These are phyloP conservation scores for Myxozyma kluyveri DNA, from an alignment of 805 yeast genomes.

Conservation along the genomic window DNA sequence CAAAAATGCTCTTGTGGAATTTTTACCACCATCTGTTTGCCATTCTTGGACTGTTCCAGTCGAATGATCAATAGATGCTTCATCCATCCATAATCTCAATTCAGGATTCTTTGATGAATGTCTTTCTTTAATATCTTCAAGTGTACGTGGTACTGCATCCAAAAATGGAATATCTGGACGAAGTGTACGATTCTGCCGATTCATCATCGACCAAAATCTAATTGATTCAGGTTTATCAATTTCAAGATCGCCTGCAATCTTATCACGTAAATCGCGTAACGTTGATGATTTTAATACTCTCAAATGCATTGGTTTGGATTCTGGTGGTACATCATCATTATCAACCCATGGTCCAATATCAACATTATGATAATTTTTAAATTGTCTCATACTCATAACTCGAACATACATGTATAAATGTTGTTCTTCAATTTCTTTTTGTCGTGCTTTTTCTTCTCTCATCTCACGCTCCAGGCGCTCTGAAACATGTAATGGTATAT, in stretches of 20 bases:
- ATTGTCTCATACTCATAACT: constrained; percentile 53
- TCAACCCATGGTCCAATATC: constrained; percentile 69
- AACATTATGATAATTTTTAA: constrained; percentile 64
- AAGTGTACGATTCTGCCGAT: constrained; percentile 67
- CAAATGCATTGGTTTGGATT: constrained; percentile 49
- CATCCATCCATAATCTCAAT: constrained; percentile 66
- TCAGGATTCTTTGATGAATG: constrained; percentile 49
- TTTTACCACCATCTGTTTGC: constrained; percentile 24
- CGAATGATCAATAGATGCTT: constrained; percentile 37
- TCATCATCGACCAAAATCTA: constrained; percentile 62
- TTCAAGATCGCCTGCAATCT: constrained; percentile 49
- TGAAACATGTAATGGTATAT: constrained; percentile 68
- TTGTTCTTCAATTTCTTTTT: constrained; percentile 68
- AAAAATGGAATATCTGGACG: constrained; percentile 54
- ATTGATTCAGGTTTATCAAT: constrained; percentile 39
- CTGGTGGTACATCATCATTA: constrained; percentile 35
- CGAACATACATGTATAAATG: constrained; percentile 59
- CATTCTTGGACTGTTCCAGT: constrained; percentile 17
- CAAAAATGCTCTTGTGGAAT: constrained; percentile 27
- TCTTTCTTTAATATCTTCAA: constrained; percentile 53
- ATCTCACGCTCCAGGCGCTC: constrained; percentile 62
- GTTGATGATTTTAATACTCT: constrained; percentile 58
- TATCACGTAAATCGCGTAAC: constrained; percentile 49
- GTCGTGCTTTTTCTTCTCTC: constrained; percentile 51
- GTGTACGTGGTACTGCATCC: constrained; percentile 27